Percentiles rank a stretch among this genome's conserved stretches.
These are phyloP conservation scores for Ehretia macrophylla DNA, from an alignment of 257 asterid genomes.

Conservation along the genomic window DNA sequence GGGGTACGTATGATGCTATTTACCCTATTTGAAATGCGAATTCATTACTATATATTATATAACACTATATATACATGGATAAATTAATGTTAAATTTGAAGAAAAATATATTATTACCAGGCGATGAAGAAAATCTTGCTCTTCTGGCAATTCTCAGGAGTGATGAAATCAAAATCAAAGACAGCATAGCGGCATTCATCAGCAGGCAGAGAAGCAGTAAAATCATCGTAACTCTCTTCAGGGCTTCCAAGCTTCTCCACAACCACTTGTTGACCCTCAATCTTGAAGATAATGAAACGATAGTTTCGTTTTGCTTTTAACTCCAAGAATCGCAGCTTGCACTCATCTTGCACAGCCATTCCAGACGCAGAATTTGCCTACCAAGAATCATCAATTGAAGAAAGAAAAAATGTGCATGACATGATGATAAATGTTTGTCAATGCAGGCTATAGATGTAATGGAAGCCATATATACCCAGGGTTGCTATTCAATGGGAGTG, in stretches of 20 bases:
- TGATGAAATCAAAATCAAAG: constrained; percentile 27
- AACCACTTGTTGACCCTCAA: constrained; percentile 25
- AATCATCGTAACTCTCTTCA: constrained; percentile 21
- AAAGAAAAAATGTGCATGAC: background rate
- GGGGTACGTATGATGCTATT: too few relatives aligned
- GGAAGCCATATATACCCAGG: too few relatives aligned
- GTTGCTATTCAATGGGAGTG: too few relatives aligned
- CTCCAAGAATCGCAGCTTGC: constrained; percentile 27
- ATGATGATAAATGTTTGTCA: too few relatives aligned
- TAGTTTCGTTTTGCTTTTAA: constrained; percentile 26
- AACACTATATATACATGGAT: too few relatives aligned
- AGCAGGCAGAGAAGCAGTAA: constrained; percentile 20
- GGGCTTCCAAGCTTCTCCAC: constrained; percentile 26
- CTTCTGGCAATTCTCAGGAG: constrained; percentile 27
- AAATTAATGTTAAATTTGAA: too few relatives aligned
- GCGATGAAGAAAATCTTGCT: constrained; percentile 34
- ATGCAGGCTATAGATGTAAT: too few relatives aligned
- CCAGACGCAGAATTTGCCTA: constrained; percentile 29
- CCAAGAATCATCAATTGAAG: background rate
- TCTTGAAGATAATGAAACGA: constrained; percentile 20
- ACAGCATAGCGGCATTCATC: constrained; percentile 32
- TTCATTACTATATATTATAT: too few relatives aligned
- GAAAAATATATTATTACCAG: constrained; percentile 6
- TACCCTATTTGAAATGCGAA: too few relatives aligned
- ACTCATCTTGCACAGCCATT: constrained; percentile 27